phyloP scores from a whole-genome alignment of 1,284 basidiomycete genomes.

The Cutaneotrichosporon spelunceum region DNA sequence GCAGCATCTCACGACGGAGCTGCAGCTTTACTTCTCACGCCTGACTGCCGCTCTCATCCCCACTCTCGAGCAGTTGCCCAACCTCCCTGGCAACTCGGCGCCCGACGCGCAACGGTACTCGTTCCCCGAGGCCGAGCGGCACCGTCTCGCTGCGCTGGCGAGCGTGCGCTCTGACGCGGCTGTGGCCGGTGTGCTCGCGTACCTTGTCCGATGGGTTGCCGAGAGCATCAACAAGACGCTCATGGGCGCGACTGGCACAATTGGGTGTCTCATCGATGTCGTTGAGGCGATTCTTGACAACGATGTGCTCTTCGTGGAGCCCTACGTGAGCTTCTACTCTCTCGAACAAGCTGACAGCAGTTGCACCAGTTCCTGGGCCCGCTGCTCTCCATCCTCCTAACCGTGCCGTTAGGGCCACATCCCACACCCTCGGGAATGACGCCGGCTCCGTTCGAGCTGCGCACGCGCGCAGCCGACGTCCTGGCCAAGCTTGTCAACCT shows the following conservation, averaged over 20 bases:
- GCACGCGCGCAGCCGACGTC: conserved; percentile 73
- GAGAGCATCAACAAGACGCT: conserved; percentile 69
- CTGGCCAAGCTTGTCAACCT: conserved; percentile 65
- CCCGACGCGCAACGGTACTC: conserved; percentile 21
- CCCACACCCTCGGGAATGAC: conserved; percentile 33
- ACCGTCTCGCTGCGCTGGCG: conserved; percentile 81
- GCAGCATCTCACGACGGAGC: conserved; percentile 86
- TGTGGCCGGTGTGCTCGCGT: conserved; percentile 88
- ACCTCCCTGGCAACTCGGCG: conserved; percentile 27
- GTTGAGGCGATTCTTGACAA: conserved; percentile 79
- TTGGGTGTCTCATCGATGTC: conserved; percentile 77
- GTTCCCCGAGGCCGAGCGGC: conserved; percentile 52
- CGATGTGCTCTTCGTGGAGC: conserved; percentile 86
- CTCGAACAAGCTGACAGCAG: conserved; percentile 60
- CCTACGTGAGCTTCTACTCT: conserved; percentile 59
- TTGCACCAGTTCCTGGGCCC: conserved; percentile 93
- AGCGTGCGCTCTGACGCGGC: conserved; percentile 87
- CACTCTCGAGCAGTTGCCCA: conserved; percentile 52
- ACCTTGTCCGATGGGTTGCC: conserved; percentile 90
- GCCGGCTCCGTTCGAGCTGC: conserved; percentile 56
- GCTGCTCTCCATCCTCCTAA: conserved; percentile 82
- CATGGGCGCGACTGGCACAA: conserved; percentile 59
- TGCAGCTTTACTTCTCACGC: conserved; percentile 92
- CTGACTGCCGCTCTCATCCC: conserved; percentile 81
- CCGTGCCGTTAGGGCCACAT: conserved; percentile 64